Conservation (phyloP, 2,329 filamentous ascomycete genomes). For the Neonectria faginata region DNA sequence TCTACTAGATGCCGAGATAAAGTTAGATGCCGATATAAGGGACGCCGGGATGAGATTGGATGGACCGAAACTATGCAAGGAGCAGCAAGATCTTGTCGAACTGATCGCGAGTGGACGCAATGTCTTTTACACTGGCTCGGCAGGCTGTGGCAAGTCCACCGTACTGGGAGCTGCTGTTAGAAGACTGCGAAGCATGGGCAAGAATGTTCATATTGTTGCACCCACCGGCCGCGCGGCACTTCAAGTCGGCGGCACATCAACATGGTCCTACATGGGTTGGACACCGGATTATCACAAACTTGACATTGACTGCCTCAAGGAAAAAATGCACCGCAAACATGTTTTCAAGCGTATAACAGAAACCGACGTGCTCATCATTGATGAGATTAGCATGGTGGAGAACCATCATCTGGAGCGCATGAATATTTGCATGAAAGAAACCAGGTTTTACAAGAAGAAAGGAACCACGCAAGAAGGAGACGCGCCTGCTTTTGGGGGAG, state of each 20-base stretch:
- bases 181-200: constrained; percentile 7
- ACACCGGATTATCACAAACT: constrained; percentile 51
- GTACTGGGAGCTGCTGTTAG: constrained; percentile 40
- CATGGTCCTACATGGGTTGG: constrained; percentile 69
- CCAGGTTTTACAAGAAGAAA: neutral
- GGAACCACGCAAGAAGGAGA: neutral
- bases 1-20: neutral
- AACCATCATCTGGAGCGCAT: constrained; percentile 52
- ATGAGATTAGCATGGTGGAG: constrained; percentile 76
- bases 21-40: neutral
- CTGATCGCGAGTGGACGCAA: constrained; percentile 64
- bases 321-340: rapidly evolving
- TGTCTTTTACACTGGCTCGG: constrained; percentile 74
- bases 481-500: constrained; percentile 41
- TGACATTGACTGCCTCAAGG: neutral
- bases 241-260: constrained; percentile 67
- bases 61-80: constrained; percentile 28
- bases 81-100: constrained; percentile 49
- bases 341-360: constrained; percentile 51
- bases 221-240: constrained; percentile 71
- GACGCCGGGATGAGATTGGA: neutral
- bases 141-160: constrained; percentile 56
- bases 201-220: constrained; percentile 63
- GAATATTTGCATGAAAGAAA: constrained; percentile 49
- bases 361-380: constrained; percentile 70